A percentile compares a stretch with the other conserved stretches of the same genome.
phyloP scores from a whole-genome alignment of 2,329 filamentous ascomycete species.

The Ophiosphaerella narmari region DNA sequence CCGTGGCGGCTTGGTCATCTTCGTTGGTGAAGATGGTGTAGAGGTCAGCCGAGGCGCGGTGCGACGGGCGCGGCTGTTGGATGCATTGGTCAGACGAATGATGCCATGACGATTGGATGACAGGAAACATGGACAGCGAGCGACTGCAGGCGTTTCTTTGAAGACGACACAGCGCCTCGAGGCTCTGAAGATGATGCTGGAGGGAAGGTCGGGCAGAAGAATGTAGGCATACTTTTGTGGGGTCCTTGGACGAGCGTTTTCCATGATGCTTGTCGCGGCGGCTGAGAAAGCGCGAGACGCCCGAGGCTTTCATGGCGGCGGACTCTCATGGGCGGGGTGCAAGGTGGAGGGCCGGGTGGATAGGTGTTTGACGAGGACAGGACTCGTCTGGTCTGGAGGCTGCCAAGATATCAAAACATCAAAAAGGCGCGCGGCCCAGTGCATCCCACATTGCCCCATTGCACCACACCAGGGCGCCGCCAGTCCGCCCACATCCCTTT shows the following conservation, averaged over 20 bases:
- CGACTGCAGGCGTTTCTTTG: conserved; percentile 19
- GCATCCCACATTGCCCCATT: conserved; percentile 3
- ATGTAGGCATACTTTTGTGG: conserved; percentile 39
- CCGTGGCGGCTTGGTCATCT: conserved; percentile 52
- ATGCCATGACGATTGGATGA: conserved; percentile 14
- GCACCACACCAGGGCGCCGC: too few species aligned
- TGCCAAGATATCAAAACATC: conserved; percentile 10
- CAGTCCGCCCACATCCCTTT: background rate
- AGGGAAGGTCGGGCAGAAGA: conserved; percentile 13
- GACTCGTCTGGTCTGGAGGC: background rate
- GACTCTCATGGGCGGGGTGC: conserved; percentile 20
- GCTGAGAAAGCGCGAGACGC: conserved; percentile 69
- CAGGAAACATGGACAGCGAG: conserved; percentile 11
- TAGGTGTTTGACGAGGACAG: background rate
- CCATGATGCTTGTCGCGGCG: conserved; percentile 64
- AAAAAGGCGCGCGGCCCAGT: conserved; percentile 8
- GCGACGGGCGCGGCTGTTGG: conserved; percentile 31
- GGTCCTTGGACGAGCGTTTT: conserved; percentile 42
- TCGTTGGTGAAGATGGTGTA: conserved; percentile 69
- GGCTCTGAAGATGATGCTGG: conserved; percentile 19
- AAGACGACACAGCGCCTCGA: conserved; percentile 27
- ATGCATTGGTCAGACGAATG: conserved; percentile 32
- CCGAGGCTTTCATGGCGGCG: conserved; percentile 48
- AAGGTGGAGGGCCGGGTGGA: conserved; percentile 7
- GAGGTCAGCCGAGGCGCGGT: conserved; percentile 52